Evolutionary conservation across 805 yeast genomes (phyloP), one percentile per base, ranked within the genome.

Genomic region (Starmerella asiatica): DNA sequence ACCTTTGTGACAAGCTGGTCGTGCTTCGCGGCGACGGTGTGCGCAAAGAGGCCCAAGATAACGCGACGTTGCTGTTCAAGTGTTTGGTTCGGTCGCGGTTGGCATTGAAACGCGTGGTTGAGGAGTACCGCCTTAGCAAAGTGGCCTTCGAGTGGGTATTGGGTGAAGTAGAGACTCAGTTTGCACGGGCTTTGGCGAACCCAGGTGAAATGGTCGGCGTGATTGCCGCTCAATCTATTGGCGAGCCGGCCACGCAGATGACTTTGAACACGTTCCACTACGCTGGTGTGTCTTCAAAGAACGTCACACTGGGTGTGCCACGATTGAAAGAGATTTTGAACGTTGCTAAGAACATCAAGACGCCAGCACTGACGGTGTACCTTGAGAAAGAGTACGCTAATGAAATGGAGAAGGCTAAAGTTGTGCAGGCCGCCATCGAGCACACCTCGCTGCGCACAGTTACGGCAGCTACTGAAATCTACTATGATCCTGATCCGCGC

Each of bases 171-270:
- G 95, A 86, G 57, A 74, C 91, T 24, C 95, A 86, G 61, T 91
- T 88, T 66, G 84, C 84, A 50, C 81, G 79, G 61, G 76, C 95
- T 7, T 68, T 82, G 58, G 95, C 85, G 33, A 88, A 86, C 47
- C 94, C 97, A 3, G 96, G 96, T 70, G 96, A 86, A 60, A 86
- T 86, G 95, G 96, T 86, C 43, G 96, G 96, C 68, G 93, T 86
- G 38, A 73, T 86, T 56, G 96, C 96, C 38, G 95, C 96, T 2
- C 96, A 86, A 67, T 84, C 94, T 28, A 86, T 86, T 64, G 96
- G 96, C 68, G 96, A 86, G 60, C 96, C 96, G 37, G 95, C 96
- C 30, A 86, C 96, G 24, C 96, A 86, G 63, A 86, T 86, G 96
- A 86, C 96, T 2, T 71, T 86, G 63, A 86, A 86, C 57, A 86